Evolutionary conservation across 441 rosid genomes (phyloP).

Genomic region (Hura crepitans): DNA sequence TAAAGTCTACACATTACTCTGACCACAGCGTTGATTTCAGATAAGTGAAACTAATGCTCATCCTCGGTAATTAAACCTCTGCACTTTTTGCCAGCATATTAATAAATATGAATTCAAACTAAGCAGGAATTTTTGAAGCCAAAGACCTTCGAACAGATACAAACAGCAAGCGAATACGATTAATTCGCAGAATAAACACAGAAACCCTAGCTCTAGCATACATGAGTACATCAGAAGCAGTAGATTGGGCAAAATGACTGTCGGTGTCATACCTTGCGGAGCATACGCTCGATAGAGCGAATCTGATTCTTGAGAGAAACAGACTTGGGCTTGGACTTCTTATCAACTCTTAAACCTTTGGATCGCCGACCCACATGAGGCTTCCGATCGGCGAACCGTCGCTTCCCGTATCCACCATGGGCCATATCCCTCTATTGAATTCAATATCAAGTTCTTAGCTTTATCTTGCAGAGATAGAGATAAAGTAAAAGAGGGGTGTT

Average conservation of each 20-base stretch:
- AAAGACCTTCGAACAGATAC: background rate
- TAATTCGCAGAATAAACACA: background rate
- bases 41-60: background rate
- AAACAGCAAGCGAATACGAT: background rate
- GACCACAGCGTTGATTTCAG: background rate
- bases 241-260: background rate
- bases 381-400: conserved; percentile 60
- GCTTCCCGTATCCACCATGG: conserved; percentile 85
- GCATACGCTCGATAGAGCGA: conserved; percentile 85
- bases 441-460: background rate
- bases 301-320: conserved; percentile 87
- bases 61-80: background rate
- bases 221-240: background rate
- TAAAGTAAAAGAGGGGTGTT: background rate
- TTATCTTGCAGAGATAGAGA: background rate
- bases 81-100: background rate
- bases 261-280: conserved; percentile 58
- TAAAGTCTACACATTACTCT: background rate
- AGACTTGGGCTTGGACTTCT: conserved; percentile 60
- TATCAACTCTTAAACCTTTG: conserved; percentile 54
- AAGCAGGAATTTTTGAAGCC: background rate
- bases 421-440: conserved; percentile 53
- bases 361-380: conserved; percentile 62
- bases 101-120: background rate
- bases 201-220: conserved; percentile 16